Evolutionary conservation across 306 rosid species (phyloP).

Genomic region (Acacia acuminata): DNA sequence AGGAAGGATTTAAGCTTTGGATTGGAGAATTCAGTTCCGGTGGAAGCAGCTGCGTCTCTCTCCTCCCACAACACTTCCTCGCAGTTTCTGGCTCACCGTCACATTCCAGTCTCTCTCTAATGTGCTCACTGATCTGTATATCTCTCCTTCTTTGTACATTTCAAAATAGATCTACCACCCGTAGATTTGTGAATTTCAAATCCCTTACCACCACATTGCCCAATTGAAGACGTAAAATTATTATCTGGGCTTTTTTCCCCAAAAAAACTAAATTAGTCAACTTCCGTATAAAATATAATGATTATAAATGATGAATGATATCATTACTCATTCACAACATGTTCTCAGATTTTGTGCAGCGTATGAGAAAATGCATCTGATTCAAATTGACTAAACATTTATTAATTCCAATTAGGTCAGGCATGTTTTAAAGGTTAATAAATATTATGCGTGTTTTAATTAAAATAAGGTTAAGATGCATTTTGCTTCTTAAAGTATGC

Average conservation of each 20-base stretch:
- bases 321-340: not conserved
- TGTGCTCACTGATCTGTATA: not conserved
- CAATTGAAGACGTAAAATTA: not conserved
- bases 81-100: conserved; percentile 14
- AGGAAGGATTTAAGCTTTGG: conserved; percentile 18
- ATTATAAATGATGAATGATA: not conserved
- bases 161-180: not conserved
- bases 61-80: conserved; percentile 33
- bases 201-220: not conserved
- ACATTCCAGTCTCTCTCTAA: conserved; percentile 18
- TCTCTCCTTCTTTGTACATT: not conserved
- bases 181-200: not conserved
- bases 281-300: too few species aligned
- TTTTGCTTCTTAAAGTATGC: too few species aligned
- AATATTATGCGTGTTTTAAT: too few species aligned
- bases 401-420: not conserved
- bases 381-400: not conserved
- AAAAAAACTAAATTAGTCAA: too few species aligned
- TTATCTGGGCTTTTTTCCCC: too few species aligned
- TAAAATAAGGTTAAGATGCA: too few species aligned
- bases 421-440: not conserved
- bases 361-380: not conserved
- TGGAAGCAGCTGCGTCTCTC: conserved; percentile 1
- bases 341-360: not conserved
- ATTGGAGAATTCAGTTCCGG: not conserved